phyloP scores from a whole-genome alignment of 1,284 basidiomycete genomes.

The Melanopsichium pennsylvanicum region DNA sequence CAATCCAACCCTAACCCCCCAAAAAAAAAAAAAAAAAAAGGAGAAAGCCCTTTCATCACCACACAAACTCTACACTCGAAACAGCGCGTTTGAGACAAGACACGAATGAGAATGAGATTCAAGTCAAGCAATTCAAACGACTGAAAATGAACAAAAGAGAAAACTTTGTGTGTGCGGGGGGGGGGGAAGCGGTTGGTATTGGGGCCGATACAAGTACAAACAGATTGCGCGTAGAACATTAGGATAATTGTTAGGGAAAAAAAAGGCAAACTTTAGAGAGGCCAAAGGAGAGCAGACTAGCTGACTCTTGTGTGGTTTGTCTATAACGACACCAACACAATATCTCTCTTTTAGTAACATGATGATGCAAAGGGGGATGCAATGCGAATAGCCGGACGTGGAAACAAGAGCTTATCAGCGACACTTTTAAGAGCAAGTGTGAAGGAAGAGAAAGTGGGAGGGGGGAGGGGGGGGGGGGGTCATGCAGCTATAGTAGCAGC shows the following conservation, averaged over 20 bases:
- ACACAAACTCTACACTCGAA: no score
- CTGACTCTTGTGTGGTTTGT: no score
- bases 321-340: no score
- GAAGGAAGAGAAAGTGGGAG: not conserved
- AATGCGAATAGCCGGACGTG: constrained; percentile 6
- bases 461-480: not conserved
- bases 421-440: not conserved
- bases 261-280: not conserved
- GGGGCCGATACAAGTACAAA: constrained; percentile 23
- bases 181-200: not conserved
- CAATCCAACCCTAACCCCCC: no score
- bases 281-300: constrained; percentile 11
- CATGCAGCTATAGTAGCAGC: constrained; percentile 9
- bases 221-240: no score
- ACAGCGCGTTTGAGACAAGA: no score
- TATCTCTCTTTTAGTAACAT: not conserved
- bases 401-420: not conserved
- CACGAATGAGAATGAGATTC: no score
- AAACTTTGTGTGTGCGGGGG: constrained; percentile 7
- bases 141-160: not conserved
- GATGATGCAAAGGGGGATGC: constrained; percentile 14
- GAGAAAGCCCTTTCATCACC: no score
- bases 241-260: not conserved
- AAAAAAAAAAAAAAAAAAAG: no score
- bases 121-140: not conserved